A percentile compares a stretch with the other conserved stretches of the same genome.
Conservation (phyloP, 768 basidiomycete species). For the Pisolithus marmoratus region DNA sequence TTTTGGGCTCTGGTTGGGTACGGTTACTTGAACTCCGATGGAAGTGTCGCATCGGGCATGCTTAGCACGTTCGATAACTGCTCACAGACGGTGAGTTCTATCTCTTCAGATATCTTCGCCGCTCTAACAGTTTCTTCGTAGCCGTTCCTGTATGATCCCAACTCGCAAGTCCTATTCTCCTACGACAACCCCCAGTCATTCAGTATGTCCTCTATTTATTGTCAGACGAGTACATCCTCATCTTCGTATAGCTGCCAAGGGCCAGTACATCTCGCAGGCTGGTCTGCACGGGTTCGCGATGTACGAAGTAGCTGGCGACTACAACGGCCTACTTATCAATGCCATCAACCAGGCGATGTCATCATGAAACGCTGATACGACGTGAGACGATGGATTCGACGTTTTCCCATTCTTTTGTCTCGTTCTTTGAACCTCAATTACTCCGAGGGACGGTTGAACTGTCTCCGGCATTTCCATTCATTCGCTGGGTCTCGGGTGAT, state of each 20-base stretch:
- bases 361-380: neutral
- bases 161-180: conserved; percentile 51
- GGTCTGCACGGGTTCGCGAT: conserved; percentile 40
- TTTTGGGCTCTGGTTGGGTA: conserved; percentile 57
- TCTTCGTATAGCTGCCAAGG: conserved; percentile 34
- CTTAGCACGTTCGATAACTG: conserved; percentile 55
- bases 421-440: neutral
- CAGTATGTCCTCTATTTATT: conserved; percentile 26
- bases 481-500: conserved; percentile 14
- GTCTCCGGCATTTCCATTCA: conserved; percentile 1
- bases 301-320: conserved; percentile 43
- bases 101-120: neutral
- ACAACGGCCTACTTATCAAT: conserved; percentile 28
- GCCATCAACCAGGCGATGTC: conserved; percentile 28
- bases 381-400: conserved; percentile 4
- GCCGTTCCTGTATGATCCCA: conserved; percentile 64
- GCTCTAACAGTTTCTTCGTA: conserved; percentile 21
- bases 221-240: no score
- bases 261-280: conserved; percentile 30
- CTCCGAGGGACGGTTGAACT: conserved; percentile 6
- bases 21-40: conserved; percentile 46
- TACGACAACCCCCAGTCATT: conserved; percentile 64
- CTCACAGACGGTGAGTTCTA: conserved; percentile 60
- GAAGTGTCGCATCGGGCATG: conserved; percentile 49
- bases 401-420: neutral